phyloP scores from a whole-genome alignment of 1,284 basidiomycete genomes.

The Mycena sp. region DNA sequence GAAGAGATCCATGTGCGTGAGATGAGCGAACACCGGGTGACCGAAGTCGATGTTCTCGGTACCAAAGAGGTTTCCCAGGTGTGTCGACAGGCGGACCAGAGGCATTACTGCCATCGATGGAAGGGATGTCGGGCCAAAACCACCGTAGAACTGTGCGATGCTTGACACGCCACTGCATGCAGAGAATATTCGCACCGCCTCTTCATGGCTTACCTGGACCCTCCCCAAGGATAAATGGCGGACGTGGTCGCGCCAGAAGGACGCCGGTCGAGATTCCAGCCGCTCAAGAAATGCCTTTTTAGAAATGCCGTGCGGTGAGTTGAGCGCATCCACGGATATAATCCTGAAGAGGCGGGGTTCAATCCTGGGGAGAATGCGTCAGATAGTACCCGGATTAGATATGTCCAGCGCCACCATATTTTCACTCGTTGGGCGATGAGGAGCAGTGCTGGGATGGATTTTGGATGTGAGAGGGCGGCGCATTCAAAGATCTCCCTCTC shows the following conservation, averaged over 20 bases:
- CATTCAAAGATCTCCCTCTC: conserved; percentile 4
- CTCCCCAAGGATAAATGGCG: neutral
- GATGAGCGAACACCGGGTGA: neutral
- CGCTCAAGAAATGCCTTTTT: neutral
- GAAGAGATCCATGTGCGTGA: neutral
- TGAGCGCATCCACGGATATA: neutral
- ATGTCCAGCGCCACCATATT: neutral
- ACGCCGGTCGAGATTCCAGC: neutral
- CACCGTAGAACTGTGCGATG: neutral
- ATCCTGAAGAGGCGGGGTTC: conserved; percentile 2
- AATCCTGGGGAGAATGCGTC: neutral
- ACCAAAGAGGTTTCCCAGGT: neutral
- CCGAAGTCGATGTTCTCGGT: neutral
- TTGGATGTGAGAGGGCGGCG: neutral
- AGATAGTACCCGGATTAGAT: neutral
- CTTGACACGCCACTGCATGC: neutral
- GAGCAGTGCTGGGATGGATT: neutral
- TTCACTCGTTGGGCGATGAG: conserved; percentile 2
- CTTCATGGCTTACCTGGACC: neutral
- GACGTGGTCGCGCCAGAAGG: neutral
- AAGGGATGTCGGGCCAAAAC: neutral
- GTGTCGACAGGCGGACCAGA: neutral
- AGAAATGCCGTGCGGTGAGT: neutral
- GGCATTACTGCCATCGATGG: neutral
- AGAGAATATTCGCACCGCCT: neutral